Percentiles rank a stretch among this genome's conserved stretches.
phyloP scores from a whole-genome alignment of 2,329 filamentous ascomycete species.

The Aspergillus melleus region DNA sequence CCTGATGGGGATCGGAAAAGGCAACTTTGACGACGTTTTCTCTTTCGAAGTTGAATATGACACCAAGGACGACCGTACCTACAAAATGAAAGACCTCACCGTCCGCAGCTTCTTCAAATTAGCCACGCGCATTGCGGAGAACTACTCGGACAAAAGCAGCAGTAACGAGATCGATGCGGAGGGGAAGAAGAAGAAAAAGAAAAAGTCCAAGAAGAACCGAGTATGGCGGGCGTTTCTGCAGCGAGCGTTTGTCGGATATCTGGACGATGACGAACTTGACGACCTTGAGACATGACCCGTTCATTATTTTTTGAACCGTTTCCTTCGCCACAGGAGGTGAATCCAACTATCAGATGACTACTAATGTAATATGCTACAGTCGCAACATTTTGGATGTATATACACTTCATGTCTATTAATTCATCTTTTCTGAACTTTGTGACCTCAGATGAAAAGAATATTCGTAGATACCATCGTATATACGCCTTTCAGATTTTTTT shows the following conservation, averaged over 20 bases:
- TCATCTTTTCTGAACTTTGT: neutral
- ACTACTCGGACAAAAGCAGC: conserved; percentile 23
- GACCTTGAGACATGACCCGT: conserved; percentile 20
- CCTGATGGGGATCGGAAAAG: conserved; percentile 54
- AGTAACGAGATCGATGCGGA: conserved; percentile 11
- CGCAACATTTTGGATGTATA: neutral
- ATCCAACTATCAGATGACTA: neutral
- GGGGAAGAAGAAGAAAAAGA: conserved; percentile 34
- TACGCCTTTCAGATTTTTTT: too few relatives aligned
- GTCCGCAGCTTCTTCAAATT: conserved; percentile 77
- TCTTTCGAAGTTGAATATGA: conserved; percentile 81
- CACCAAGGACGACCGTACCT: conserved; percentile 74
- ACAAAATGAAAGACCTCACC: conserved; percentile 78
- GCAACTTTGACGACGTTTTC: conserved; percentile 56
- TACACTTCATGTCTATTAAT: neutral
- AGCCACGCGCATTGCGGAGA: conserved; percentile 72
- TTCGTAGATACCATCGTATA: neutral
- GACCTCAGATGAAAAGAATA: neutral
- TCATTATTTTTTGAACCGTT: neutral
- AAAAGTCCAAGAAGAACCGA: conserved; percentile 54
- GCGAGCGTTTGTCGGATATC: conserved; percentile 76
- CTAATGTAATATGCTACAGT: neutral
- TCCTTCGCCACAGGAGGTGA: neutral
- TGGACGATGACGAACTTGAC: conserved; percentile 65
- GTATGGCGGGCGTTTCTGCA: conserved; percentile 75